A percentile compares a stretch with the other conserved stretches of the same genome.
Conservation (phyloP, 805 yeast genomes). For the Yarrowia porcina region DNA sequence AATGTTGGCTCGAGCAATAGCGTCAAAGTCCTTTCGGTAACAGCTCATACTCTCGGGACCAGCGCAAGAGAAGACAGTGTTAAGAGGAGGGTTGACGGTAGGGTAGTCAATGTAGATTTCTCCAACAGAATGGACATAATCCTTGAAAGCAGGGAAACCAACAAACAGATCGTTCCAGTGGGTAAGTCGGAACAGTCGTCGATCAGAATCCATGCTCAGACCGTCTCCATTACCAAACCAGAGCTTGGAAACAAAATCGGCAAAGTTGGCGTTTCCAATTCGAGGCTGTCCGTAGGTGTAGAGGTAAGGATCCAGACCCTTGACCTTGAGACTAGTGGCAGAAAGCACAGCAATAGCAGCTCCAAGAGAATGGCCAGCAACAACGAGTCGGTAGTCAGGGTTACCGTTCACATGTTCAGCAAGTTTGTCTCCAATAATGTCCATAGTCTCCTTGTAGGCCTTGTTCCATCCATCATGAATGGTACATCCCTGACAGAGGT, state of each 20-base stretch:
- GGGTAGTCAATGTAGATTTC: not conserved
- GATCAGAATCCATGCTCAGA: not conserved
- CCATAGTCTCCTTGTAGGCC: constrained; percentile 1
- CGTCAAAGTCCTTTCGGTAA: not conserved
- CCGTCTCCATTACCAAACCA: constrained; percentile 3
- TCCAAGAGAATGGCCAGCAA: constrained; percentile 73
- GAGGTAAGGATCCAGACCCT: constrained; percentile 54
- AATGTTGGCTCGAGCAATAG: not conserved
- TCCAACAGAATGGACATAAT: constrained; percentile 1
- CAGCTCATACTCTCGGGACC: constrained; percentile 16
- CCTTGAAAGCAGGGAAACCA: not conserved
- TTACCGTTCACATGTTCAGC: constrained; percentile 28
- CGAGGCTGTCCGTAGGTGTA: constrained; percentile 62
- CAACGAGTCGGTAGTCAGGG: constrained; percentile 50
- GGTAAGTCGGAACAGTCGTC: not conserved
- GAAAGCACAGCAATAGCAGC: constrained; percentile 63
- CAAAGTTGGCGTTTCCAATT: constrained; percentile 49
- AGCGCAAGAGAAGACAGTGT: not conserved
- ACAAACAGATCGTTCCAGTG: constrained; percentile 14
- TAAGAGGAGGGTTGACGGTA: not conserved
- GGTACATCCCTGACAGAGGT: not conserved
- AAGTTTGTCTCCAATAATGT: not conserved
- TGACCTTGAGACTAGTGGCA: constrained; percentile 53
- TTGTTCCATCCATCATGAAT: constrained; percentile 1
- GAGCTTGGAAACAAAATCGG: not conserved